Evolutionary conservation across 805 yeast genomes (phyloP).

Genomic region (Yueomyces sp.): DNA sequence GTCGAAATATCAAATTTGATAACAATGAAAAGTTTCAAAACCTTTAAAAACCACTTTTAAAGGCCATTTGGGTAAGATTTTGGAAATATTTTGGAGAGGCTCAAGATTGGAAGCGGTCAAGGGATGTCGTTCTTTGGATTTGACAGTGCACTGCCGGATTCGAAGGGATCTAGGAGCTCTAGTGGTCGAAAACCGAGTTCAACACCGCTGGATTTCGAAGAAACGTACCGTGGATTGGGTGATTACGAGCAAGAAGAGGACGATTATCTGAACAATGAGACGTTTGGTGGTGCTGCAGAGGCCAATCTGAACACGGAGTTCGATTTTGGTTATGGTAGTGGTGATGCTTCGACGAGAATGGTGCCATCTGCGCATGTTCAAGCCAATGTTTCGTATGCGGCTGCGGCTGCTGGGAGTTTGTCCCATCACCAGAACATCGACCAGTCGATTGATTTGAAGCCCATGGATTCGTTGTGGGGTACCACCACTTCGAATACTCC

Average conservation of each 20-base stretch:
- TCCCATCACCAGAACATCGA: slow-evolving; percentile 6
- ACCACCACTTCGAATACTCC: slow-evolving; percentile 1
- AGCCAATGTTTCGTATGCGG: slow-evolving; percentile 14
- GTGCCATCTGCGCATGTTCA: background rate
- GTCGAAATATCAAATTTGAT: too few species aligned
- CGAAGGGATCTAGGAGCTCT: slow-evolving; percentile 1
- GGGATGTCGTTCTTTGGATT: slow-evolving; percentile 26
- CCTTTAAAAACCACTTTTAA: too few species aligned
- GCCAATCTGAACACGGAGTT: slow-evolving; percentile 22
- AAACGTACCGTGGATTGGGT: slow-evolving; percentile 69
- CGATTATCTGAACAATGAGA: slow-evolving; percentile 31
- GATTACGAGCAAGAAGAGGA: slow-evolving; percentile 62
- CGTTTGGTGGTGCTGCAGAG: slow-evolving; percentile 21
- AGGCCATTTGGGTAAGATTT: too few species aligned
- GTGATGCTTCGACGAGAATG: background rate
- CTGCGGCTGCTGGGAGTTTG: slow-evolving; percentile 18
- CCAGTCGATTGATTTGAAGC: slow-evolving; percentile 31
- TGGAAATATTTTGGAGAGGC: too few species aligned
- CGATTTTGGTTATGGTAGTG: slow-evolving; percentile 21
- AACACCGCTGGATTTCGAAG: slow-evolving; percentile 58
- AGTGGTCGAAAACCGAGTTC: slow-evolving; percentile 3
- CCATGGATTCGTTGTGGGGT: slow-evolving; percentile 64
- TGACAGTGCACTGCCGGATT: slow-evolving; percentile 12
- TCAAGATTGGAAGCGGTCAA: too few species aligned
- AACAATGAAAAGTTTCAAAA: too few species aligned